Conservation (phyloP, 2,329 filamentous ascomycete species). For the Ophiocordyceps camponoti-rufipedis region DNA sequence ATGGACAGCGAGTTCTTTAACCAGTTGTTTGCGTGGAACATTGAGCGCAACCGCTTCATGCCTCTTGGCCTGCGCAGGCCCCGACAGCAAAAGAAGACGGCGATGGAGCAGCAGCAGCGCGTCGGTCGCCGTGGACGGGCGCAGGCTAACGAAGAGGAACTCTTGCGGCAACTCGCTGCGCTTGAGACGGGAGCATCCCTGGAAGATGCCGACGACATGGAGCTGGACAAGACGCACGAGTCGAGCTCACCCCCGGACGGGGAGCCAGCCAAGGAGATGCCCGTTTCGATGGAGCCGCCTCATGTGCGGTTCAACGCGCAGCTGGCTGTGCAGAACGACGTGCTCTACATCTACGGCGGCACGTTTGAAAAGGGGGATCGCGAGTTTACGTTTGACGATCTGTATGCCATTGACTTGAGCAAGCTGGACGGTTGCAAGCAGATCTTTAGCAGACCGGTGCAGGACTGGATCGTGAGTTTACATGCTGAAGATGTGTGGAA, state of each 20-base stretch:
- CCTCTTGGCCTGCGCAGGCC: slow-evolving; percentile 60
- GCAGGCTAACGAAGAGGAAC: slow-evolving; percentile 80
- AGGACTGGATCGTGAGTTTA: slow-evolving; percentile 58
- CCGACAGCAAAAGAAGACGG: slow-evolving; percentile 42
- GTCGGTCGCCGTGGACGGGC: slow-evolving; percentile 49
- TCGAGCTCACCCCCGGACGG: slow-evolving; percentile 36
- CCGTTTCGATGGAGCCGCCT: slow-evolving; percentile 63
- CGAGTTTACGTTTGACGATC: slow-evolving; percentile 89
- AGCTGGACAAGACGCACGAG: slow-evolving; percentile 27
- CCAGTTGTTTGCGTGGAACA: slow-evolving; percentile 77
- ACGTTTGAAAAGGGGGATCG: slow-evolving; percentile 90
- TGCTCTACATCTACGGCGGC: slow-evolving; percentile 84
- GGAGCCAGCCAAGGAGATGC: slow-evolving; percentile 40
- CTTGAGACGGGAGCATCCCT: slow-evolving; percentile 58
- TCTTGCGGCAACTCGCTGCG: slow-evolving; percentile 71
- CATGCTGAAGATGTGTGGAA: neutral
- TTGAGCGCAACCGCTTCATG: slow-evolving; percentile 91
- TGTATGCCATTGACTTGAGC: slow-evolving; percentile 84
- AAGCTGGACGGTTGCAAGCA: slow-evolving; percentile 90
- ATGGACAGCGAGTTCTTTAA: slow-evolving; percentile 98
- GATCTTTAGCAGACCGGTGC: slow-evolving; percentile 65
- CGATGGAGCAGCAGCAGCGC: slow-evolving; percentile 36
- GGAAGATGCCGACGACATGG: slow-evolving; percentile 29
- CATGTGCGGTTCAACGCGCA: slow-evolving; percentile 85
- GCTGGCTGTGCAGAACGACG: slow-evolving; percentile 77